Evolutionary conservation across 805 yeast species (phyloP), one percentile per base, ranked within the genome.

Genomic region (Candida hispaniensis): DNA sequence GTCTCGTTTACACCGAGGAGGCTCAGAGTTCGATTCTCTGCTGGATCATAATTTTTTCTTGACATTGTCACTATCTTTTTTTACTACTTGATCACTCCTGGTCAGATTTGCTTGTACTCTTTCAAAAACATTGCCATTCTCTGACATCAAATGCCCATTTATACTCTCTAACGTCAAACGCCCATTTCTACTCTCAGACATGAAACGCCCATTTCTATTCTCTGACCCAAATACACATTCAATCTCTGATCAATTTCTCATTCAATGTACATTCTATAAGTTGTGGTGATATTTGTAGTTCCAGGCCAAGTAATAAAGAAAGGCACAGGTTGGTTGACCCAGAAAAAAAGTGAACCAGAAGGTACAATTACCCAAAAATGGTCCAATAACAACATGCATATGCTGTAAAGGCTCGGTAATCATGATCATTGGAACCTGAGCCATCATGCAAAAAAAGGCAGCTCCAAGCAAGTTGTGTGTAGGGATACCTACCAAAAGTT

Each of bases 221-320:
- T n/a, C n/a, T n/a, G n/a, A n/a, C n/a, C n/a, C n/a, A n/a, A n/a
- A n/a, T n/a, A n/a, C n/a, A n/a, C n/a, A n/a, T n/a, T n/a, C n/a
- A n/a, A n/a, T n/a, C n/a, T n/a, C n/a, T n/a, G n/a, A n/a, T n/a
- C n/a, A n/a, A n/a, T n/a, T n/a, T n/a, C n/a, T n/a, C n/a, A n/a
- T n/a, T n/a, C n/a, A n/a, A n/a, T n/a, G n/a, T n/a, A n/a, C n/a
- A n/a, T n/a, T n/a, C n/a, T n/a, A n/a, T n/a, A n/a, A n/a, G n/a
- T n/a, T n/a, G 47, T 47, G 38, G 45, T 47, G 12, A 55, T 44
- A 28, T 23, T 32, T 32, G 23, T 32, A 32, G 39, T 55, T 59
- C 69, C 70, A 65, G 11, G 67, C 58, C 20, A 62, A 53, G 45
- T 58, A 65, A 43, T 66, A 65, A 28, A 66, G 51, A 28, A 65